Evolutionary conservation across 1,284 basidiomycete genomes (phyloP), one percentile per base, ranked within the genome.

Genomic region (Malassezia japonica): DNA sequence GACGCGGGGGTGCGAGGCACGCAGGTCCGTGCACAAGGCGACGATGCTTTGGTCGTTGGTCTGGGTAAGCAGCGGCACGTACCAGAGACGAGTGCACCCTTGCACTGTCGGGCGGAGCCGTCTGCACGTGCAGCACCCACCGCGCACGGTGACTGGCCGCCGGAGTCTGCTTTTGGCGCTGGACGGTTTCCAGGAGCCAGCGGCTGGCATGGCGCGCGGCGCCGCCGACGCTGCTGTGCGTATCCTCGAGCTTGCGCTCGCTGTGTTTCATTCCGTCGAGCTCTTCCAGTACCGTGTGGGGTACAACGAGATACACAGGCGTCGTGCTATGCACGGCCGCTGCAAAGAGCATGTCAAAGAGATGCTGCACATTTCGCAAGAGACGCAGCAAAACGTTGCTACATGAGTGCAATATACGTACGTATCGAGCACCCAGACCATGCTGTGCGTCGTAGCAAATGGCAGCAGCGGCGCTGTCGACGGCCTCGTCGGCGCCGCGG

Each of bases 11-110:
- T 27, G 24, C 13, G 9, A 6, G 6, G 10, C 7, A 8, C 18
- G 18, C 10, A 54, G 20, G 10, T 37, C 34, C n/a, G 41, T 24
- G 24, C 51, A 48, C 10, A 54, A 41, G 0, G 51, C 33, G n/a
- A 54, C 47, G 24, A 54, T 54, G 13, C 16, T 23, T 35, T 48
- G 40, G 36, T 54, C 51, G 27, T 54, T 54, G 27, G 51, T 54
- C 46, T 47, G 21, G 6, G 42, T 24, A 2, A 12, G 12, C 9
- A 20, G 4, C 20, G 18, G 1, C 9, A 39, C 48, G 2, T 45
- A 50, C 48, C 28, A 45, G n/a, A 20, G 38, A 37, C 25, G 35
- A 25, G 13, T 35, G 15, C 28, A 27, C 13, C 28, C 25, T 18
- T n/a, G 46, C 18, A 27, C 6, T 23, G 15, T 23, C 6, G 23